Evolutionary conservation across 2,329 filamentous ascomycete species (phyloP), one percentile per base, ranked within the genome.

Genomic region (Fusarium palustre): DNA sequence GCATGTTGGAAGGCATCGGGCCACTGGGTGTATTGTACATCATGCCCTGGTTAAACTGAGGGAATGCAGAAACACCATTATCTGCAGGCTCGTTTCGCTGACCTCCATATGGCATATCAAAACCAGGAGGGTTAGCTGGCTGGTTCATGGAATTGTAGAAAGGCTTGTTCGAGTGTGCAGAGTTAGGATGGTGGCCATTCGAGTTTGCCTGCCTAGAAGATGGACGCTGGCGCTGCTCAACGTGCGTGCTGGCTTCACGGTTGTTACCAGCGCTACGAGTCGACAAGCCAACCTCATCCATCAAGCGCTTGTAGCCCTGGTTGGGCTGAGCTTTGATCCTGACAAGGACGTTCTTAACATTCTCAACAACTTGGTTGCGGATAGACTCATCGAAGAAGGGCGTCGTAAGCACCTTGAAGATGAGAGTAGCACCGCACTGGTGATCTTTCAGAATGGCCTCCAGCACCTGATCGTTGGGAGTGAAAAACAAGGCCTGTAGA

Each of bases 321-420:
- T 91, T 92, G 18, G 96, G 93, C 75, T 97, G 93, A 8, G 94
- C 95, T 83, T 97, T 97, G 80, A 98, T 91, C 75, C 92, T 91
- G 34, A 95, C 82, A 34, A 99, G 86, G 39, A 98, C 94, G 74
- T 90, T 93, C 76, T 95, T 93, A 53, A 99, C 93, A 61, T 94
- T 97, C 75, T 97, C 93, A 7, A 97, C 89, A 24, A 97, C 94
- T 74, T 97, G 92, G 46, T 87, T 84, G 48, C 96, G 91, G 77
- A 97, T 94, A 54, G 85, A 90, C 78, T 99, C 96, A 71, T 99
- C 96, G 69, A 98, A 94, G 86, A 97, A 98, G 0, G 96, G 96
- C 10, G 94, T 98, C 0, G 96, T 98, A 58, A 99, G 85, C 34
- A 98, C 94, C 85, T 99, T 99, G 88, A 98, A 99, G 75, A 99